phyloP scores from a whole-genome alignment of 345 rosid genomes.

The Rhodamnia rubescens region DNA sequence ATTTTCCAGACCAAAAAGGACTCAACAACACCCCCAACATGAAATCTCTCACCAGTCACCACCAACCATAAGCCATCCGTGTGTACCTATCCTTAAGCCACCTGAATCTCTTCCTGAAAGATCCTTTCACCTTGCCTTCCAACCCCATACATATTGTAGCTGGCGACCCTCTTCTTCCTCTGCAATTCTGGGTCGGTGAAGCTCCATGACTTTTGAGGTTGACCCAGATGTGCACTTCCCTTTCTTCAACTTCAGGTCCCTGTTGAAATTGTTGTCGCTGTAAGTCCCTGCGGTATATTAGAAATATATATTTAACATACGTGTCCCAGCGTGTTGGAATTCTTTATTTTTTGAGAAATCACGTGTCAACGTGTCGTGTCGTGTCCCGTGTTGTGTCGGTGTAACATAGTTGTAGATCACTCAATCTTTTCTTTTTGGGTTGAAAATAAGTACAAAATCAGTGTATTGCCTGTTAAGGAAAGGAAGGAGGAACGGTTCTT shows the following conservation, averaged over 20 bases:
- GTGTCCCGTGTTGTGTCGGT: too few species aligned
- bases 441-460: background rate
- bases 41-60: slow-evolving; percentile 19
- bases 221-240: slow-evolving; percentile 33
- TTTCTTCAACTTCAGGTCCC: slow-evolving; percentile 37
- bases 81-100: slow-evolving; percentile 80
- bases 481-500: too few species aligned
- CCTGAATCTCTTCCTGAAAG: slow-evolving; percentile 77
- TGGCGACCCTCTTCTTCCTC: slow-evolving; percentile 92
- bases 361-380: too few species aligned
- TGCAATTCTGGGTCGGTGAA: slow-evolving; percentile 68
- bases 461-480: background rate
- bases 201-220: slow-evolving; percentile 42
- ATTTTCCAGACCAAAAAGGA: background rate
- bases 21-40: background rate
- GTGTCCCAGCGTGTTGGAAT: too few species aligned
- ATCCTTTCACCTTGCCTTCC: slow-evolving; percentile 84
- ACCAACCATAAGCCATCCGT: slow-evolving; percentile 69
- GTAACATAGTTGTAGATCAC: background rate
- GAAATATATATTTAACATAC: too few species aligned
- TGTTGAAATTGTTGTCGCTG: slow-evolving; percentile 4
- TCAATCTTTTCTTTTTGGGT: background rate
- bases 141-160: slow-evolving; percentile 73
- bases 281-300: background rate
- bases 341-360: too few species aligned